Base-by-base conservation (phyloP, 257 asterid species). In the Handroanthus guayacan region DNA sequence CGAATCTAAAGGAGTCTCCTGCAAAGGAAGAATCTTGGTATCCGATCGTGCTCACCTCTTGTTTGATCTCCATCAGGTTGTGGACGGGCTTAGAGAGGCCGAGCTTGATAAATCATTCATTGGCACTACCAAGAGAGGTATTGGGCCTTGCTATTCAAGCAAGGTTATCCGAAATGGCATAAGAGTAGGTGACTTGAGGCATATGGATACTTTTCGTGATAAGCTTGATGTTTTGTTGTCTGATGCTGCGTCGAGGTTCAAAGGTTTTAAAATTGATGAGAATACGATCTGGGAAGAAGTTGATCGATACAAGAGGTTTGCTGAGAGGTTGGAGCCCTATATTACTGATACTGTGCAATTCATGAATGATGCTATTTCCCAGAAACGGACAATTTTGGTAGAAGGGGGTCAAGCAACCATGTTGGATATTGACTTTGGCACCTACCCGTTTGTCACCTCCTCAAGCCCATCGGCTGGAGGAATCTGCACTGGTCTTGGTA, bases 391-490 rank as follows among this genome's bases (percentile, higher is more conserved):
- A 87, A 80, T 95, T 78, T 79, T 95, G 88, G 98, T 95, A 6
- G 98, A 95, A 89, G 99, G 99, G 52, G 97, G 99, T 81, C 99
- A 95, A 82, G 99, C 97, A 54, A 95, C 99, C 45, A 93, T 95
- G 99, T 83, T 95, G 11, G 98, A 95, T 80, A 80, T 95, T 12
- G 99, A 93, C 80, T 93, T 95, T 79, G 99, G 99, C 43, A 95
- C 99, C 34, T 95, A 95, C 71, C 98, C 99, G 36, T 95, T 91
- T 52, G 98, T 95, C 14, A 93, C 99, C 39, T 93, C 98, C 18
- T 95, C 99, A 1, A 95, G 96, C 72, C 99, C 98, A 7, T 91
- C 98, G 54, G 99, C 99, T 12, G 99, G 99, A 73, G 99, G 99
- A 62, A 95, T 95, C 83, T 95, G 98, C 82, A 91, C 96, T 0